A percentile compares a stretch with the other conserved stretches of the same genome.
phyloP scores from a whole-genome alignment of 345 rosid species.

The Murraya koenigii region DNA sequence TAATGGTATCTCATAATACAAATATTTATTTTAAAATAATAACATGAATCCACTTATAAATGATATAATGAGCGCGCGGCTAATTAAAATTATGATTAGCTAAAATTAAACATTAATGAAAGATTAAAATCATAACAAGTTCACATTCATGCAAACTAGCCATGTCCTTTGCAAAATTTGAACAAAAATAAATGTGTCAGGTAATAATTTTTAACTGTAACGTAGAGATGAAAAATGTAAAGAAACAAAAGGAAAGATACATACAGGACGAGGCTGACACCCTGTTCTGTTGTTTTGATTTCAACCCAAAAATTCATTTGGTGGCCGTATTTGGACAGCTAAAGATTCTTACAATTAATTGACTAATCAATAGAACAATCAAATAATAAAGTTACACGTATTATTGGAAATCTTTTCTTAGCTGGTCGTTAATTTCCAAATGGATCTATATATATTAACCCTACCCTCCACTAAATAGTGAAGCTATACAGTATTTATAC shows the following conservation, averaged over 20 bases:
- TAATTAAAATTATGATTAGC: neutral
- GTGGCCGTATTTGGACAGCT: slow-evolving; percentile 34
- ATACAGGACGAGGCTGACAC: slow-evolving; percentile 12
- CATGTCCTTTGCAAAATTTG: neutral
- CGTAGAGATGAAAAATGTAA: neutral
- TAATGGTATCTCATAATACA: no score
- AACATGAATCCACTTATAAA: neutral
- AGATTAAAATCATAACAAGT: neutral
- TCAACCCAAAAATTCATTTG: slow-evolving; percentile 34
- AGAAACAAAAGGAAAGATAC: neutral
- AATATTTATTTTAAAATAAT: no score
- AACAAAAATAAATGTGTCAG: neutral
- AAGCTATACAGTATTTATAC: neutral
- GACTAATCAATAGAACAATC: slow-evolving; percentile 37
- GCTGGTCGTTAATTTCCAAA: slow-evolving; percentile 3
- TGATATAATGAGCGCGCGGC: neutral
- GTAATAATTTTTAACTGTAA: slow-evolving; percentile 5
- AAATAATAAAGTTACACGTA: slow-evolving; percentile 19
- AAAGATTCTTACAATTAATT: slow-evolving; percentile 45
- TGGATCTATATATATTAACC: neutral
- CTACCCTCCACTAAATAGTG: neutral
- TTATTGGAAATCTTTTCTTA: slow-evolving; percentile 16
- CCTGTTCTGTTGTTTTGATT: slow-evolving; percentile 24
- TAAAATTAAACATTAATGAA: no score
- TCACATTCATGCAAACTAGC: slow-evolving; percentile 5